phyloP scores from a whole-genome alignment of 768 basidiomycete species.

The Rhizopogon vulgaris region DNA sequence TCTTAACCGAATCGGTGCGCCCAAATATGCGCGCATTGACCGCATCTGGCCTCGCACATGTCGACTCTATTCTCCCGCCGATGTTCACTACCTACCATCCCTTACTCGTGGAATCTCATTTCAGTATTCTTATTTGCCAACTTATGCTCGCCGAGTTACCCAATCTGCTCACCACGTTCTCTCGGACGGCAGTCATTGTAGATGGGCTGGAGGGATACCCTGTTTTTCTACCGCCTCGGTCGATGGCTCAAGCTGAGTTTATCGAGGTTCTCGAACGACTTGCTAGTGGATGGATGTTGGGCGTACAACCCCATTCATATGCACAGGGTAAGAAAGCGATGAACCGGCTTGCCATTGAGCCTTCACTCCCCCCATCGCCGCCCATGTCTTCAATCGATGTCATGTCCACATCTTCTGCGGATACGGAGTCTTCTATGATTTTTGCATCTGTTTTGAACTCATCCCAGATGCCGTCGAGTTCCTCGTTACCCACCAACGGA shows the following conservation, averaged over 20 bases:
- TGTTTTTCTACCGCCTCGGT: constrained; percentile 79
- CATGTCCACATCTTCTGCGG: constrained; percentile 19
- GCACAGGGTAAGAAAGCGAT: constrained; percentile 28
- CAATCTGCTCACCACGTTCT: constrained; percentile 55
- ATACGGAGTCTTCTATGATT: constrained; percentile 13
- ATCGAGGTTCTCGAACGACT: constrained; percentile 80
- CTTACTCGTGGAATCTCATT: constrained; percentile 82
- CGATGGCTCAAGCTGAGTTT: constrained; percentile 88
- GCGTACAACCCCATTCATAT: constrained; percentile 52
- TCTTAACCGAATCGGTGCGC: constrained; percentile 61
- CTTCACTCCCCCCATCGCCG: constrained; percentile 26
- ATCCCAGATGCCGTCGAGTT: constrained; percentile 5
- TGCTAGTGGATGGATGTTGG: constrained; percentile 67
- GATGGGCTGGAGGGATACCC: constrained; percentile 87
- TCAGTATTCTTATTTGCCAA: constrained; percentile 67
- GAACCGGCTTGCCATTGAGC: constrained; percentile 39
- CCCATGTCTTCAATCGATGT: constrained; percentile 17
- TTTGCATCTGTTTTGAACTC: constrained; percentile 20
- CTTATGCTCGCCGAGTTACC: constrained; percentile 76
- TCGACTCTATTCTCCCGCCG: constrained; percentile 33
- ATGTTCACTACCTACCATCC: constrained; percentile 89
- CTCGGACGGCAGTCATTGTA: constrained; percentile 59
- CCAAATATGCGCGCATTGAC: constrained; percentile 45
- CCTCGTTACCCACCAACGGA: constrained; percentile 17
- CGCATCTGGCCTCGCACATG: constrained; percentile 32